phyloP scores from a whole-genome alignment of 2,329 filamentous ascomycete genomes.

The Neoascochyta sp. region DNA sequence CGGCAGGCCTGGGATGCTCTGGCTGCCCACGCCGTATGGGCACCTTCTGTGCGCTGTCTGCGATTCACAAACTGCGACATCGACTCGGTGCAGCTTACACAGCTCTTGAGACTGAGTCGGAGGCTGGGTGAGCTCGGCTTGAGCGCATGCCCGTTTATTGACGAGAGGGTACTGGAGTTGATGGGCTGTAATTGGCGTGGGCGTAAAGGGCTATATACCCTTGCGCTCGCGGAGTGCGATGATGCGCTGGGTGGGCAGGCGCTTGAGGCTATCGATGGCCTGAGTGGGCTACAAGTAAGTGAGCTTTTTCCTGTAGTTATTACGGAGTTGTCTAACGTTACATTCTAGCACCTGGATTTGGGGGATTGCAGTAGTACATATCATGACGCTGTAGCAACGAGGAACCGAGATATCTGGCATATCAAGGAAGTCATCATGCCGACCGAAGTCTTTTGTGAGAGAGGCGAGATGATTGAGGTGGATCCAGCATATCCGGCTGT shows the following conservation, averaged over 20 bases:
- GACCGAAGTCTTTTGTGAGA: slow-evolving; percentile 3
- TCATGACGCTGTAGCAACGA: slow-evolving; percentile 14
- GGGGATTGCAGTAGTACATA: slow-evolving; percentile 25
- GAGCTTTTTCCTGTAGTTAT: neutral
- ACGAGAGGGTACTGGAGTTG: too few relatives aligned
- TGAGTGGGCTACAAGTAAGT: slow-evolving; percentile 22
- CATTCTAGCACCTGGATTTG: slow-evolving; percentile 22
- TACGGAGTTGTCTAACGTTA: too few relatives aligned
- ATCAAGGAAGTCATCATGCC: slow-evolving; percentile 25
- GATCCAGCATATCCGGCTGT: slow-evolving; percentile 26
- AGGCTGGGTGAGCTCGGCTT: too few relatives aligned
- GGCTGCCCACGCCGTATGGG: neutral
- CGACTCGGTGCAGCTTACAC: neutral
- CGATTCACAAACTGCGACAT: slow-evolving; percentile 1
- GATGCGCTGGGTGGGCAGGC: slow-evolving; percentile 17
- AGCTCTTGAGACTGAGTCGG: neutral
- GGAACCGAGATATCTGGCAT: slow-evolving; percentile 24
- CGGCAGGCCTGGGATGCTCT: slow-evolving; percentile 1
- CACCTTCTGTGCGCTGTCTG: neutral
- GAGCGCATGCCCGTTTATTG: too few relatives aligned
- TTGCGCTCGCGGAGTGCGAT: slow-evolving; percentile 23
- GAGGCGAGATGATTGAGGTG: slow-evolving; percentile 25
- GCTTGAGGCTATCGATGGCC: slow-evolving; percentile 12
- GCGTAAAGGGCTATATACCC: slow-evolving; percentile 12
- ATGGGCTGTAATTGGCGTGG: too few relatives aligned